Evolutionary conservation across 2,329 filamentous ascomycete genomes (phyloP).

Genomic region (Colletotrichum australisinense): DNA sequence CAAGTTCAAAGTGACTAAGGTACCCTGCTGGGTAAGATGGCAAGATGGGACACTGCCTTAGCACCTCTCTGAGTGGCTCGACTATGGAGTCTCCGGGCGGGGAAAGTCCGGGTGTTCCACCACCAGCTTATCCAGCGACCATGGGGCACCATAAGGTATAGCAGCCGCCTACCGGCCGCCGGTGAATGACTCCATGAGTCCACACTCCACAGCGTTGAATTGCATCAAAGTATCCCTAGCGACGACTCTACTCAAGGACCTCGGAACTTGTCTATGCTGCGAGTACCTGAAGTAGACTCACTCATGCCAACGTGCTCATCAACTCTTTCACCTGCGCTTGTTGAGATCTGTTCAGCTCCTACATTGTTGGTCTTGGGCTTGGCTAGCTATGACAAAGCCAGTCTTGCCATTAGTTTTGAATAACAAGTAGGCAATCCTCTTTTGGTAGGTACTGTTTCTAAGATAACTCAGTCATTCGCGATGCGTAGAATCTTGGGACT

Average conservation of each 20-base stretch:
- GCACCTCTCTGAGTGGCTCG: constrained; percentile 13
- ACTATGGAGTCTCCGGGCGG: constrained; percentile 3
- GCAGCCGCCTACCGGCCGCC: background rate
- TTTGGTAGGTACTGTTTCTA: too few species aligned
- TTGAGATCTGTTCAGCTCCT: background rate
- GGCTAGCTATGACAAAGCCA: background rate
- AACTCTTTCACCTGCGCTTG: background rate
- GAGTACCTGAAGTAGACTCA: background rate
- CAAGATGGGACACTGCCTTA: background rate
- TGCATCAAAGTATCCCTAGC: background rate
- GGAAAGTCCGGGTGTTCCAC: constrained; percentile 31
- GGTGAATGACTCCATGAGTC: constrained; percentile 22
- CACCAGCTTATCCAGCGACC: background rate
- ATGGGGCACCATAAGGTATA: background rate
- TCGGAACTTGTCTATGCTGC: background rate
- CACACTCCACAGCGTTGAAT: background rate
- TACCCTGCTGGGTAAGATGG: too few species aligned
- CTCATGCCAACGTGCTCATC: background rate
- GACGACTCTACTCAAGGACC: background rate
- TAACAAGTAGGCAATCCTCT: background rate
- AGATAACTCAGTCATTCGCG: too few species aligned
- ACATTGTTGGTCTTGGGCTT: background rate
- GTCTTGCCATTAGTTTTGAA: background rate
- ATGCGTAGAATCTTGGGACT: too few species aligned
- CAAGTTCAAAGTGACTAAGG: background rate